Base-by-base conservation (phyloP, 305 asterid genomes). In the Fraxinus platypoda region DNA sequence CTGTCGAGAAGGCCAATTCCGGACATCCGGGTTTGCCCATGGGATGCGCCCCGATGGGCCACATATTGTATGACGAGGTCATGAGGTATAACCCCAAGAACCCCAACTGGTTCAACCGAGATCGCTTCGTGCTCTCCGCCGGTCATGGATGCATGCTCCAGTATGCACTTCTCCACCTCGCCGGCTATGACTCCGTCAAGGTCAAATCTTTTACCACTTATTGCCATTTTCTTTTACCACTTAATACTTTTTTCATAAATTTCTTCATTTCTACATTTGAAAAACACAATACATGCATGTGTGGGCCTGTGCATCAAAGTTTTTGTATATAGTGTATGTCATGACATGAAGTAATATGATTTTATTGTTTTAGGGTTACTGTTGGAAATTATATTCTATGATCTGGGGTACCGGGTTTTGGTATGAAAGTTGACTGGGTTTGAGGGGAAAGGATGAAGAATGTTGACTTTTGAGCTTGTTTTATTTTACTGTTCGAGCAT, bases 61-160 rank as follows among this genome's bases (percentile, higher is more conserved):
- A 90, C 74, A 76, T 90, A 25, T 81, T 90, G 83, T 90, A 85
- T 68, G 93, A 90, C 76, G 93, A 88, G 83, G 59, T 87, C 76
- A 87, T 90, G 91, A 88, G 84, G 87, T 90, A 87, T 66, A 90
- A 90, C 72, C 93, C 93, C 13, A 90, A 88, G 80, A 90, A 90
- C 64, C 93, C 91, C 11, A 87, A 83, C 68, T 90, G 93, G 93
- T 90, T 90, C 78, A 90, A 90, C 66, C 88, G 93, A 11, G 93
- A 90, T 75, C 90, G 93, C 70, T 88, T 90, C 33, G 90, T 90
- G 35, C 86, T 91, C n/a, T 90, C 94, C 26, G 94, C 97, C 26
- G 97, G 97, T 1, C 97, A 93, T 81, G 97, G 97, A 21, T 92
- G 97, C 88, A 93, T 93, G 97, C 92, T 93, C 6, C 97, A 92